Base-by-base conservation (phyloP, 139 green algal species). In the Chlorella sp. region DNA sequence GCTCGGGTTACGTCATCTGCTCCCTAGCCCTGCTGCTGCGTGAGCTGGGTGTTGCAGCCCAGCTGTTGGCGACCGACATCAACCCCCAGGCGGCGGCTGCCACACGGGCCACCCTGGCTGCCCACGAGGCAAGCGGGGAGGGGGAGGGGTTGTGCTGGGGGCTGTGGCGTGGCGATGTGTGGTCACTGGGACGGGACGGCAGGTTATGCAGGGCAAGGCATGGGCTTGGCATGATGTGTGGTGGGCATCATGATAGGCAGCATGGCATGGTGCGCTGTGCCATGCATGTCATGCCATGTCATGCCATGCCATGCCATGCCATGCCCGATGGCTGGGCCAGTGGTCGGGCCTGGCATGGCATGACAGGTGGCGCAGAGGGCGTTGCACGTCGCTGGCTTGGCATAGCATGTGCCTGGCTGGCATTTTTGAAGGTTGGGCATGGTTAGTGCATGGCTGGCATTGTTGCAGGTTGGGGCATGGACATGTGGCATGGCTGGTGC, bases 1-100 rank as follows among this genome's bases (percentile, higher is more conserved):
- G 96, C 54, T 97, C 92, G 68, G 96, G 96, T 28, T 98, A 95
- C 79, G 92, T 98, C 16, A 89, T 94, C 62, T 91, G 89, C 68
- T 97, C 95, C 0, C n/a, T 95, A 0, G 94, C 92, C 1, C 82
- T 95, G 58, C 81, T 96, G 26, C 81, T 97, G 58, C 68, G 82
- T 4, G 43, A 81, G 4, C 41, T 51, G 38, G 56, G 56, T 0
- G 19, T 46, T 19, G 30, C 56, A 20, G 43, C 54, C 28, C 82
- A 83, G n/a, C 51, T 94, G 36, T 40, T 92, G 26, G 90, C 87
- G 14, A 84, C 76, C 8, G 84, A 88, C 67, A 40, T 84, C 65
- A 84, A 80, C 30, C n/a, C 38, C 0, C 38, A 38, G 51, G 68
- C 48, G 13, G 62, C 75, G 7, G 75, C 70, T 11, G 84, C 76